These are phyloP conservation scores for Cyclanthera cordifolia DNA, from an alignment of 306 rosid genomes.

Conservation along the genomic window DNA sequence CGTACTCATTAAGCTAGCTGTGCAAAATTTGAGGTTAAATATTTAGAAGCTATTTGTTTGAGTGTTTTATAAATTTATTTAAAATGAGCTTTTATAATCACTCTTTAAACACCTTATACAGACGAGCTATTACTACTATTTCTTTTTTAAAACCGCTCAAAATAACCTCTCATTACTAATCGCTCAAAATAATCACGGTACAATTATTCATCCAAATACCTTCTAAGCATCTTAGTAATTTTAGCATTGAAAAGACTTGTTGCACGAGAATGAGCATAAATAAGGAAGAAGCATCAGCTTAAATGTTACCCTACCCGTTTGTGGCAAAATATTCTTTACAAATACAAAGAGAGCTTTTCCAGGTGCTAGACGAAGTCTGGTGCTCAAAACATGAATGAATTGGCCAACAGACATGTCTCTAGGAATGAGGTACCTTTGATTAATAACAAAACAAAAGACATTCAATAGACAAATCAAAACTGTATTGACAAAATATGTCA, in stretches of 20 bases:
- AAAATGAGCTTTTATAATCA: too few relatives aligned
- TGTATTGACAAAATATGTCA: background rate
- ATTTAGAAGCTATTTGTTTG: too few relatives aligned
- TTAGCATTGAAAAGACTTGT: background rate
- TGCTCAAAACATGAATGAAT: constrained; percentile 70
- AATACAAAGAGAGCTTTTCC: constrained; percentile 88
- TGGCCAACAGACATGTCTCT: constrained; percentile 74
- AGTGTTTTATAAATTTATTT: too few relatives aligned
- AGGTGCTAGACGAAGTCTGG: constrained; percentile 50
- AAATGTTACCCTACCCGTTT: constrained; percentile 42
- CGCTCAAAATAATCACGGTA: too few relatives aligned
- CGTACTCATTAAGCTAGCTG: constrained; percentile 28
- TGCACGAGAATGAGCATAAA: background rate
- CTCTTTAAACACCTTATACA: too few relatives aligned
- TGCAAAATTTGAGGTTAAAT: background rate
- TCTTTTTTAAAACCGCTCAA: too few relatives aligned
- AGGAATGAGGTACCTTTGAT: constrained; percentile 64
- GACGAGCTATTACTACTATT: too few relatives aligned
- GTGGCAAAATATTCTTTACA: constrained; percentile 80
- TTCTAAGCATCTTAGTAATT: too few relatives aligned
- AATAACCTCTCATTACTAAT: too few relatives aligned
- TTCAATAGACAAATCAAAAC: background rate
- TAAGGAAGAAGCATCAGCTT: background rate
- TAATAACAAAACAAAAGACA: background rate
- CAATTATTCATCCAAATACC: too few relatives aligned